These are phyloP conservation scores for Thyridium curvatum DNA, from an alignment of 2,329 filamentous ascomycete species.

Conservation along the genomic window DNA sequence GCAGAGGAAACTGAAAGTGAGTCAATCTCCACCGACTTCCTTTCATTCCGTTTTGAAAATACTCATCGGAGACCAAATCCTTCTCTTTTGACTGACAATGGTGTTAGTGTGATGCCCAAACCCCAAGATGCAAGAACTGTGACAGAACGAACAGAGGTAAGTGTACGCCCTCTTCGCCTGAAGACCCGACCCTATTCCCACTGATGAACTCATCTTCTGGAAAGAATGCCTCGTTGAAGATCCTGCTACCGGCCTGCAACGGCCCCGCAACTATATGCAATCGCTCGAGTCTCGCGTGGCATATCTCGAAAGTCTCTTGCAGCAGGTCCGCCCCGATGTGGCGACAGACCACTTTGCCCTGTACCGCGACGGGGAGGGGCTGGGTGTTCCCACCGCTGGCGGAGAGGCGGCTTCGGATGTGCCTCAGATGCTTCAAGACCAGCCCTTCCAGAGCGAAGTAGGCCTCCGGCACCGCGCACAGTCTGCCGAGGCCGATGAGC, in stretches of 20 bases:
- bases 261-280: constrained; percentile 1
- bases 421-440: too few species aligned
- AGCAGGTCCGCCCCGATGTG: constrained; percentile 1
- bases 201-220: neutral
- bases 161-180: neutral
- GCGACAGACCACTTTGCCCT: constrained; percentile 1
- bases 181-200: neutral
- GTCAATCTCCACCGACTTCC: constrained; percentile 3
- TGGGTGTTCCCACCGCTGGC: neutral
- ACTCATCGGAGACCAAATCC: too few species aligned
- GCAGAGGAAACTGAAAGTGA: constrained; percentile 17
- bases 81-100: neutral
- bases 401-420: neutral
- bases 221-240: constrained; percentile 2
- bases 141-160: constrained; percentile 11
- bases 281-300: constrained; percentile 1
- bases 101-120: constrained; percentile 13
- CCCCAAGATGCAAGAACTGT: constrained; percentile 18
- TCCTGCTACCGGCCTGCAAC: neutral
- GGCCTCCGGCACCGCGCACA: too few species aligned
- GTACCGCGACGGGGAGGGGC: neutral
- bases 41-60: neutral
- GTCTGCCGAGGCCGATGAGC: neutral
- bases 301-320: neutral
- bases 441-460: too few species aligned